Evolutionary conservation across 2,329 filamentous ascomycete genomes (phyloP).

Genomic region (Teratosphaeriaceae sp.): DNA sequence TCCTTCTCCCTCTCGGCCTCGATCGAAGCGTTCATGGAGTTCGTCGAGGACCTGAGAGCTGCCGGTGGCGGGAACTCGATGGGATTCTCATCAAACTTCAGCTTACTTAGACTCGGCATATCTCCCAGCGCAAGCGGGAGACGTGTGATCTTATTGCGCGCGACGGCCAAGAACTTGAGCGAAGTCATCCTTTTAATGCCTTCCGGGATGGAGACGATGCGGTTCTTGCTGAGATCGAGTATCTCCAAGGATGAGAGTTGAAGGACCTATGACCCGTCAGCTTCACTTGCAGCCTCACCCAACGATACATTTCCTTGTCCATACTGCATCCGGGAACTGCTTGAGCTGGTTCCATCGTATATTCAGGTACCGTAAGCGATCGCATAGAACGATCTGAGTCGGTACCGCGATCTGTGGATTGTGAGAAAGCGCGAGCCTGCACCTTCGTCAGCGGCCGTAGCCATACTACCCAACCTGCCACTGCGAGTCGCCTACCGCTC

Average conservation of each 20-base stretch:
- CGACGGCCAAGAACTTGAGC: slow-evolving; percentile 80
- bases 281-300: background rate
- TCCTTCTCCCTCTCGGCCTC: slow-evolving; percentile 56
- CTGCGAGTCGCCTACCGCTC: slow-evolving; percentile 49
- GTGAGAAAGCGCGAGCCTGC: slow-evolving; percentile 72
- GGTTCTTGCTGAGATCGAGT: slow-evolving; percentile 85
- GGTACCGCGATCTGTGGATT: slow-evolving; percentile 68
- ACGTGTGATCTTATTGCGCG: slow-evolving; percentile 79
- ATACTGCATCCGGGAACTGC: slow-evolving; percentile 58
- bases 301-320: slow-evolving; percentile 26
- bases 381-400: slow-evolving; percentile 65
- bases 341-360: slow-evolving; percentile 68
- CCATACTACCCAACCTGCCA: too few relatives aligned
- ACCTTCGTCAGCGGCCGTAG: slow-evolving; percentile 6
- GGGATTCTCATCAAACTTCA: slow-evolving; percentile 86
- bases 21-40: slow-evolving; percentile 30
- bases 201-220: slow-evolving; percentile 67
- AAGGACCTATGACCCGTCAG: slow-evolving; percentile 59
- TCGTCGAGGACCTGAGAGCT: slow-evolving; percentile 25
- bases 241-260: slow-evolving; percentile 84
- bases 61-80: slow-evolving; percentile 64
- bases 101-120: slow-evolving; percentile 79
- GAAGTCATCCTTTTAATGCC: slow-evolving; percentile 76
- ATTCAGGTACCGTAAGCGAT: slow-evolving; percentile 71
- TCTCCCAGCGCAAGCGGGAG: slow-evolving; percentile 79